Base-by-base conservation (phyloP, 768 basidiomycete species). In the Hirschioporus abietinus region DNA sequence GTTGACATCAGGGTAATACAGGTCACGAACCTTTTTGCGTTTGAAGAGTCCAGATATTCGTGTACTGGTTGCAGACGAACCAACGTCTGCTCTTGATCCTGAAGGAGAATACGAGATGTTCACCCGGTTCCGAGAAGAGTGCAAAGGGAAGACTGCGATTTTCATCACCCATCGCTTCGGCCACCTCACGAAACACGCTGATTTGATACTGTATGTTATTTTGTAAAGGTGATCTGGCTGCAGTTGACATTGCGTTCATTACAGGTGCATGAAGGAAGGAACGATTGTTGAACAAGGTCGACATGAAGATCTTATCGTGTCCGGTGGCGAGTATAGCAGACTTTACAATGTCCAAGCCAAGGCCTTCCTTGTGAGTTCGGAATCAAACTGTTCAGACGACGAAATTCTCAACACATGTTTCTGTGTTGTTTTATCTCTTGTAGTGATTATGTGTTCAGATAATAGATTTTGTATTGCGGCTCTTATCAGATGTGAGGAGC, bases 51-150 rank as follows among this genome's bases (percentile, higher is more conserved):
- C 75, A 23, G 68, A 80, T 2, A 77, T 82, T 25, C 80, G 77
- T 34, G 80, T 87, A 8, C 74, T 87, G 20, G 78, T 84, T 3
- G 79, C 84, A 1, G 87, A 89, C 67, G 87, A 89, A 71, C 86
- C 86, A 0, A 86, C 80, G 52, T 85, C 86, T 0, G 80, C 84
- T 1, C 69, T 88, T 52, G 88, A 88, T 64, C 80, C 88, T 10
- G 74, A 82, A 60, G 82, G 79, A 0, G 88, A 89, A 71, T 78
- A 77, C 15, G 74, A 80, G 0, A 74, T 88, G 12, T 79, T 86
- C 64, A 69, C 78, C 20, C 73, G 75, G 12, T 72, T 87, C 35
- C 74, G 76, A 3, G 70, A 72, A 0, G 68, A 72, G 30, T 77
- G 82, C 4, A 70, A 74, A 12, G 85, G 82, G 0, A 86, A 82